Conservation (phyloP, 2,329 filamentous ascomycete species). For the Monosporascus sp. region DNA sequence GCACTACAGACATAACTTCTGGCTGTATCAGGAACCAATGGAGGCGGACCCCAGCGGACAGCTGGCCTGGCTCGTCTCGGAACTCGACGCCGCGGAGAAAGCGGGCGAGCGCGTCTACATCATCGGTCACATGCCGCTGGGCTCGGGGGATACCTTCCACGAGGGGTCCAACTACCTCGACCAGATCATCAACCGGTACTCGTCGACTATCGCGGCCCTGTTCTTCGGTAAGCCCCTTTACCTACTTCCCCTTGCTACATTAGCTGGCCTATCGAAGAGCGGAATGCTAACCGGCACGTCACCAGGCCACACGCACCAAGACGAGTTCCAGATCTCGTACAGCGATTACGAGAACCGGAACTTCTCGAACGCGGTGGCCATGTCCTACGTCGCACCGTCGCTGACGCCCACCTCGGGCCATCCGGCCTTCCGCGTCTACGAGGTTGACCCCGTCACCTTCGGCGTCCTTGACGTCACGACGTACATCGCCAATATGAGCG, state of each 20-base stretch:
- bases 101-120: conserved; percentile 50
- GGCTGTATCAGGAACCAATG: conserved; percentile 46
- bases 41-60: conserved; percentile 46
- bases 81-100: conserved; percentile 49
- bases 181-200: conserved; percentile 48
- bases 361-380: conserved; percentile 38
- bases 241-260: too few relatives aligned
- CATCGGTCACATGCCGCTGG: conserved; percentile 52
- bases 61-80: conserved; percentile 47
- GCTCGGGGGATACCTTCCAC: conserved; percentile 45
- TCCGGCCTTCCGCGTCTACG: conserved; percentile 54
- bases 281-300: not conserved
- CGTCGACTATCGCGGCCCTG: conserved; percentile 47
- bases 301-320: conserved; percentile 48
- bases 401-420: conserved; percentile 51
- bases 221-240: conserved; percentile 39
- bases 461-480: conserved; percentile 48
- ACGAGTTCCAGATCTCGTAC: conserved; percentile 53
- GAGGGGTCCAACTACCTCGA: conserved; percentile 49
- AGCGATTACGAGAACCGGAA: conserved; percentile 37
- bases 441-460: conserved; percentile 52
- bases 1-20: conserved; percentile 55
- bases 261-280: too few relatives aligned
- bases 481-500: conserved; percentile 48
- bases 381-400: conserved; percentile 50